Base-by-base conservation (phyloP, 352 stramenopile species). In the Phytophthora parvispora region DNA sequence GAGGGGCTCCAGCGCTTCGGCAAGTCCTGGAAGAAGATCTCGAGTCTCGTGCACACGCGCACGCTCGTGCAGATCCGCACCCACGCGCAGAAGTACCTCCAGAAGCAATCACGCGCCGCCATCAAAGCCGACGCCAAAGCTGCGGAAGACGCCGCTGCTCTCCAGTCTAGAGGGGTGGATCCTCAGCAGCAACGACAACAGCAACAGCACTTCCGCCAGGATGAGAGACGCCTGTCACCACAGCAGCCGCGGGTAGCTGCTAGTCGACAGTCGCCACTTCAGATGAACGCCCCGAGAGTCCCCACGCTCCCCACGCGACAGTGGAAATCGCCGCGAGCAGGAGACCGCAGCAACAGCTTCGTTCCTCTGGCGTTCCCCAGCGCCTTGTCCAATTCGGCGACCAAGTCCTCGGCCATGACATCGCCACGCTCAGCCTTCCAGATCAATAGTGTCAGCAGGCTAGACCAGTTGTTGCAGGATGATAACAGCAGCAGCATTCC, bases 21-120 rank as follows among this genome's bases (percentile, higher is more conserved):
- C 52, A 97, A 93, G 75, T 97, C 94, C 12, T 98, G 92, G 92
- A 97, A 97, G 69, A 94, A 96, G 72, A 97, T 96, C 67, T 88
- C 85, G 18, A 92, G 78, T 49, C 77, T 96, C 20, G 88, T 96
- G 31, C 77, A 85, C 56, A 93, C 89, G 10, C 80, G 89, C 16
- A 95, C 89, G 29, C 77, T 98, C 6, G 96, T 98, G 34, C 98
- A 99, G 71, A 99, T 99, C 70, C 93, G 97, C 12, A 98, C 92
- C 4, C 97, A 99, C 62, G 97, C 97, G 1, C 97, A 99, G 80
- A 99, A 99, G 65, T 99, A 99, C 72, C 72, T 97, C 20, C 91
- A 96, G 62, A 97, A 97, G 74, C 87, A 95, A 57, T 85, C 67
- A 55, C 91, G 87, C 27, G 74, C 74, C 18, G 74, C 83, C 0